Evolutionary conservation across 1,284 basidiomycete genomes (phyloP), one percentile per base, ranked within the genome.

Genomic region (Naganishia liquefaciens): DNA sequence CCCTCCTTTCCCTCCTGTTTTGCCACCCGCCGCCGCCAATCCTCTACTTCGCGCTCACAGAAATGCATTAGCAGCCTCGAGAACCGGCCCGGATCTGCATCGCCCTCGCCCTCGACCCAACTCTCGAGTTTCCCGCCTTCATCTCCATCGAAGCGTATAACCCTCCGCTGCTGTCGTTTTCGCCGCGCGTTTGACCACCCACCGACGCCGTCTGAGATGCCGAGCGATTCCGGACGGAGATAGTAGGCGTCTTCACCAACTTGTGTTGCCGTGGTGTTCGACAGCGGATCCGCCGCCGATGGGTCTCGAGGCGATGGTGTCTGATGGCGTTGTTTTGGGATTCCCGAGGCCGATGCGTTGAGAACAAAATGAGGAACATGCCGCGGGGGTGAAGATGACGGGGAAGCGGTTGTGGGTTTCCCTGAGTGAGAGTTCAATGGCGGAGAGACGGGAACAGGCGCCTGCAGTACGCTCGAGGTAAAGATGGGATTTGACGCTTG

Each of bases 171-270:
- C 27, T 54, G 52, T 5, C 44, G 43, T 21, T 63, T 63, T 33
- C 46, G 33, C 21, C 52, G 25, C 21, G 44, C 50, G 13, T 33
- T 42, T 13, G 54, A 53, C 78, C 79, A 80, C 2, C 77, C 77
- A 4, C 78, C 79, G 3, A 80, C 79, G 2, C 79, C 79, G 66
- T 80, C 79, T 0, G 76, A 76, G n/a, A 80, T 74, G 37, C 79
- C 79, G 53, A 80, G 72, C 2, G 76, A 74, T 57, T 76, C 74
- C 7, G 70, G 52, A 1, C 75, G 70, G 3, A 77, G 69, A 52
- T 79, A 80, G 68, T 78, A 80, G 1, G 78, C 75, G 67, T 80
- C 79, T 71, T 80, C 79, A 25, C 79, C 79, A 2, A 79, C 74
- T 58, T 68, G 66, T 19, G 63, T 44, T 17, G 66, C 60, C n/a